These are phyloP conservation scores for Plantago coronopus DNA, from an alignment of 305 asterid genomes.

Conservation along the genomic window DNA sequence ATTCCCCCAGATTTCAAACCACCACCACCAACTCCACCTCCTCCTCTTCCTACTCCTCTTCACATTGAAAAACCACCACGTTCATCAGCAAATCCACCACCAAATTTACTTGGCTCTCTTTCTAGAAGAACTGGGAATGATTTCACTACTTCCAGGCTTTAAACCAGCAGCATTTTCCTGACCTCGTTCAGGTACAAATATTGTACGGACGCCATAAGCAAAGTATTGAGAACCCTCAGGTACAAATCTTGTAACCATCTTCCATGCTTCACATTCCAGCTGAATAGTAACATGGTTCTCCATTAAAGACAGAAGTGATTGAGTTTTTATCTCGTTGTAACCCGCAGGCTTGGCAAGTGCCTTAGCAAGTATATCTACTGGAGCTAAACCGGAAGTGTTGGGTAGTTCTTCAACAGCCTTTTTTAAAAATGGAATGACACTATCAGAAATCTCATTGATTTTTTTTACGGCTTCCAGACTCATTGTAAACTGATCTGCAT, in stretches of 20 bases:
- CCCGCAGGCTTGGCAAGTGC: slow-evolving; percentile 95
- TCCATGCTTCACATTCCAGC: slow-evolving; percentile 75
- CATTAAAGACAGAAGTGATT: slow-evolving; percentile 82
- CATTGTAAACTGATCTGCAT: no score
- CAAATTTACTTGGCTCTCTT: slow-evolving; percentile 60
- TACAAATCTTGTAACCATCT: no score
- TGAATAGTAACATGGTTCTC: slow-evolving; percentile 77
- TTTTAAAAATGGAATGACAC: slow-evolving; percentile 86
- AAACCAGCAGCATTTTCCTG: slow-evolving; percentile 57
- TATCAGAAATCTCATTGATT: slow-evolving; percentile 64
- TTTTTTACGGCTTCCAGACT: slow-evolving; percentile 69
- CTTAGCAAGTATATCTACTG: slow-evolving; percentile 79
- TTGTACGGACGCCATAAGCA: slow-evolving; percentile 50
- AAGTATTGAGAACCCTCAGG: slow-evolving; percentile 26
- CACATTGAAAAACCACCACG: slow-evolving; percentile 40
- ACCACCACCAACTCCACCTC: slow-evolving; percentile 5
- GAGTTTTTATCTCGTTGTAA: slow-evolving; percentile 71
- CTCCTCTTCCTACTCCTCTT: slow-evolving; percentile 25
- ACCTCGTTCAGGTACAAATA: slow-evolving; percentile 83
- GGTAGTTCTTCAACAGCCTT: slow-evolving; percentile 85
- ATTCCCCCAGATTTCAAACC: no score
- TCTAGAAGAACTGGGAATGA: slow-evolving; percentile 65
- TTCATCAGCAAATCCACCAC: slow-evolving; percentile 27
- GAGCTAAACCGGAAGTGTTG: slow-evolving; percentile 51
- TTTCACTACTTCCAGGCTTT: slow-evolving; percentile 55